Conservation (phyloP, 2,329 filamentous ascomycete species). For the Sarocladiaceae sp. region DNA sequence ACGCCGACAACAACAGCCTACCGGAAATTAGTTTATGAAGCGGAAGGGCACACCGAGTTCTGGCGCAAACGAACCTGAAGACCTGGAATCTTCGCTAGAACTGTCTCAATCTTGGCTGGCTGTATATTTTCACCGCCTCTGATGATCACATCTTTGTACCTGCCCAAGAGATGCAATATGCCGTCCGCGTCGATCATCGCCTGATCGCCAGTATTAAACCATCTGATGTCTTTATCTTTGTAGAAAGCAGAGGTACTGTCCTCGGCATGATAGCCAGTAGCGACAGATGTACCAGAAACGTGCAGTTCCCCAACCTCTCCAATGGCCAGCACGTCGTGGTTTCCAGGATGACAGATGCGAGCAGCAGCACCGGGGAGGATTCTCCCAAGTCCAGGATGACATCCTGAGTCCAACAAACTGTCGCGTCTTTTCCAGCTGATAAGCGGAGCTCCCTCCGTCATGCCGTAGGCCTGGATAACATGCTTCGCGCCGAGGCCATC, state of each 20-base stretch:
- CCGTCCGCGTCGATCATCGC: slow-evolving; percentile 33
- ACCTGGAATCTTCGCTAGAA: slow-evolving; percentile 29
- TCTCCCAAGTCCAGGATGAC: slow-evolving; percentile 36
- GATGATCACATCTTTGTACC: slow-evolving; percentile 43
- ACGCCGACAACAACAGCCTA: slow-evolving; percentile 38
- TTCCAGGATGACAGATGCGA: slow-evolving; percentile 30
- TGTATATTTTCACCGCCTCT: slow-evolving; percentile 40
- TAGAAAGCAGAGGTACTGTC: slow-evolving; percentile 29
- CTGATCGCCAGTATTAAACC: slow-evolving; percentile 38
- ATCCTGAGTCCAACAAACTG: slow-evolving; percentile 24
- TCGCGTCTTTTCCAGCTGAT: slow-evolving; percentile 33
- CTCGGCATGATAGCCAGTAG: slow-evolving; percentile 27
- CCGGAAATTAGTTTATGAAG: slow-evolving; percentile 17
- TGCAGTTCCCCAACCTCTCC: slow-evolving; percentile 36
- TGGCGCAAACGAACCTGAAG: slow-evolving; percentile 18
- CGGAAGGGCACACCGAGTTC: too few species aligned
- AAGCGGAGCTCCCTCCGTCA: slow-evolving; percentile 40
- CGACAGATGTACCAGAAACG: slow-evolving; percentile 30
- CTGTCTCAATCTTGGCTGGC: slow-evolving; percentile 30
- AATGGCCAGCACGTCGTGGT: slow-evolving; percentile 21
- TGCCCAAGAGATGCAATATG: slow-evolving; percentile 32
- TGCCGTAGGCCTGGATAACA: slow-evolving; percentile 36
- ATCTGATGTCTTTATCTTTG: slow-evolving; percentile 25
- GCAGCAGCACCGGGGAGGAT: slow-evolving; percentile 33
- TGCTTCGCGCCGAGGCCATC: slow-evolving; percentile 25